A percentile compares a stretch with the other conserved stretches of the same genome.
Evolutionary conservation across 1,284 basidiomycete species (phyloP).

Genomic region (Xerocomus amazonicus): DNA sequence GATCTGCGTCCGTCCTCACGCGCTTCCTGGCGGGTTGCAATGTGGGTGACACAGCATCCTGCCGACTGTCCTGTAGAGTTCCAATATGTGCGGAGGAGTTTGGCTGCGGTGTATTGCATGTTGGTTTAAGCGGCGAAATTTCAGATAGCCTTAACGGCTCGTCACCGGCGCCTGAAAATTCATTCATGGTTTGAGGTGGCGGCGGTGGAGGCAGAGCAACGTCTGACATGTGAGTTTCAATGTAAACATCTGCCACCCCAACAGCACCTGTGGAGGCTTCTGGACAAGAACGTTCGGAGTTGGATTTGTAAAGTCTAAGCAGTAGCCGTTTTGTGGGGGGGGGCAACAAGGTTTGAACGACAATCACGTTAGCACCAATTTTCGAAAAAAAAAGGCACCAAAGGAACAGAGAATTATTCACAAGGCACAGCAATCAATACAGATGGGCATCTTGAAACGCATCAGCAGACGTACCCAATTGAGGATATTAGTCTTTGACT

Average conservation of each 20-base stretch:
- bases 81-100: slow-evolving; percentile 8
- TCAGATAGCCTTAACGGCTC: slow-evolving; percentile 45
- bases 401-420: slow-evolving; percentile 11
- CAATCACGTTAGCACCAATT: slow-evolving; percentile 26
- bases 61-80: slow-evolving; percentile 17
- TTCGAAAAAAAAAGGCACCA: slow-evolving; percentile 15
- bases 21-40: slow-evolving; percentile 38
- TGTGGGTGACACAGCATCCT: slow-evolving; percentile 24
- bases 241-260: slow-evolving; percentile 4
- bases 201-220: not conserved
- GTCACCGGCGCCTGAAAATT: slow-evolving; percentile 14
- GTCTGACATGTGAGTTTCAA: slow-evolving; percentile 8
- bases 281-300: slow-evolving; percentile 10
- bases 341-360: slow-evolving; percentile 22
- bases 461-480: slow-evolving; percentile 30
- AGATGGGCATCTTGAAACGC: slow-evolving; percentile 15
- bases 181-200: slow-evolving; percentile 2
- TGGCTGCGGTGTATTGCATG: slow-evolving; percentile 7
- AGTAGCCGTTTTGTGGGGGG: slow-evolving; percentile 6
- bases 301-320: slow-evolving; percentile 32
- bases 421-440: slow-evolving; percentile 26
- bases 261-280: slow-evolving; percentile 9
- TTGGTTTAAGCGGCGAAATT: slow-evolving; percentile 44
- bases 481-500: slow-evolving; percentile 34
- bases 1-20: slow-evolving; percentile 17